These are phyloP conservation scores for Tolypocladium amazonense DNA, from an alignment of 2,329 filamentous ascomycete genomes.

Conservation along the genomic window DNA sequence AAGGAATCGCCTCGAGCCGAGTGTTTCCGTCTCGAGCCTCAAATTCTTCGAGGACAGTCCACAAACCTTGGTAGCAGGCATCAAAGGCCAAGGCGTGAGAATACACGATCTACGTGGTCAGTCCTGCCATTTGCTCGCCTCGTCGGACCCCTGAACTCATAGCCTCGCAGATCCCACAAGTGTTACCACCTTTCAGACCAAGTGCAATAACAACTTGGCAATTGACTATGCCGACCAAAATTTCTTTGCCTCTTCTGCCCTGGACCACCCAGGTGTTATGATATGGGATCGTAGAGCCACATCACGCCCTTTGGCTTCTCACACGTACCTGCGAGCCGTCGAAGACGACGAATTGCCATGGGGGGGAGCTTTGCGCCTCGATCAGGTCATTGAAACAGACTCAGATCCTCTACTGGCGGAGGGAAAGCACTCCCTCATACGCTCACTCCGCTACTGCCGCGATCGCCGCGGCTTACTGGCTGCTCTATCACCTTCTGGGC, in stretches of 20 bases:
- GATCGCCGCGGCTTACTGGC: conserved; percentile 51
- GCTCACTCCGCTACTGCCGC: conserved; percentile 51
- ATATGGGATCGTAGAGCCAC: conserved; percentile 68
- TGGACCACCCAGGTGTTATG: conserved; percentile 64
- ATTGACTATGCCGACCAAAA: conserved; percentile 75
- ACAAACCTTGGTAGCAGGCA: conserved; percentile 63
- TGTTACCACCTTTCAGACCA: conserved; percentile 51
- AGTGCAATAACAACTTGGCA: conserved; percentile 60
- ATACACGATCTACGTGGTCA: conserved; percentile 71
- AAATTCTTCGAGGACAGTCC: conserved; percentile 73
- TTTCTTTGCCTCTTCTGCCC: conserved; percentile 71
- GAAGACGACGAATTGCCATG: conserved; percentile 52
- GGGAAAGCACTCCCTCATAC: conserved; percentile 49
- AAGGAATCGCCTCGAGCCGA: conserved; percentile 48
- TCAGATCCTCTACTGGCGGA: conserved; percentile 37
- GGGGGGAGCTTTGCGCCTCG: conserved; percentile 49
- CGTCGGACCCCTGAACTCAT: not conserved
- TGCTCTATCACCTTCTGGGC: conserved; percentile 51
- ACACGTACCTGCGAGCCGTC: conserved; percentile 44
- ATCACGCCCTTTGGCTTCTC: conserved; percentile 39
- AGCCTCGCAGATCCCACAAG: conserved; percentile 32
- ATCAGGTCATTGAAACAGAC: conserved; percentile 46
- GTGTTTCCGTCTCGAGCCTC: conserved; percentile 70
- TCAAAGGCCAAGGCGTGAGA: conserved; percentile 63
- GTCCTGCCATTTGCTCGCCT: conserved; percentile 1